Conservation (phyloP, 768 basidiomycete species). For the Galerina marginata region DNA sequence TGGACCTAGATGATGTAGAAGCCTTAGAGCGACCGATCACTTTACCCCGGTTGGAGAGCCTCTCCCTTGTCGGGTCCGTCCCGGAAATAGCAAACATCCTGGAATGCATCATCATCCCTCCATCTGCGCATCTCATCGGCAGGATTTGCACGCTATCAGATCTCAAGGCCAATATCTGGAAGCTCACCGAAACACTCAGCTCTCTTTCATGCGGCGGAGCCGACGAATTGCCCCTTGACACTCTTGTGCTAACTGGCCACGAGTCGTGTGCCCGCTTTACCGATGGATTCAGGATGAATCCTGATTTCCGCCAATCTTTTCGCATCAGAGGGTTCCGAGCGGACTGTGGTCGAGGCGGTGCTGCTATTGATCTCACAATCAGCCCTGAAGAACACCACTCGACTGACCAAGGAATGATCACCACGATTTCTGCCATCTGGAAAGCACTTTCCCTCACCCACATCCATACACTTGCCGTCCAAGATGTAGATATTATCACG, state of each 20-base stretch:
- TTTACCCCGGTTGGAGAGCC: conserved; percentile 31
- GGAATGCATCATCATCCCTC: conserved; percentile 33
- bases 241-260: conserved; percentile 35
- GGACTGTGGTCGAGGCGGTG: conserved; percentile 22
- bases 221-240: conserved; percentile 29
- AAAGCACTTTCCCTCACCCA: conserved; percentile 36
- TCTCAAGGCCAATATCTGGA: conserved; percentile 31
- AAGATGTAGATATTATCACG: conserved; percentile 43
- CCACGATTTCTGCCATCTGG: conserved; percentile 35
- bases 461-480: conserved; percentile 39
- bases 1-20: conserved; percentile 19
- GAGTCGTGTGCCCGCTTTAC: conserved; percentile 31
- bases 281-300: conserved; percentile 24
- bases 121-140: conserved; percentile 28
- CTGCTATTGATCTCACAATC: conserved; percentile 38
- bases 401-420: conserved; percentile 39
- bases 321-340: conserved; percentile 39
- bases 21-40: conserved; percentile 24
- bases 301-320: conserved; percentile 38
- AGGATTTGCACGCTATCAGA: conserved; percentile 35
- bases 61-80: conserved; percentile 39
- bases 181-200: conserved; percentile 31
- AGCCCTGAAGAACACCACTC: conserved; percentile 29
- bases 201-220: conserved; percentile 27
- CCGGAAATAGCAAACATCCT: conserved; percentile 35